Conservation (phyloP, 2,329 filamentous ascomycete species). For the Botrytis tulipae region DNA sequence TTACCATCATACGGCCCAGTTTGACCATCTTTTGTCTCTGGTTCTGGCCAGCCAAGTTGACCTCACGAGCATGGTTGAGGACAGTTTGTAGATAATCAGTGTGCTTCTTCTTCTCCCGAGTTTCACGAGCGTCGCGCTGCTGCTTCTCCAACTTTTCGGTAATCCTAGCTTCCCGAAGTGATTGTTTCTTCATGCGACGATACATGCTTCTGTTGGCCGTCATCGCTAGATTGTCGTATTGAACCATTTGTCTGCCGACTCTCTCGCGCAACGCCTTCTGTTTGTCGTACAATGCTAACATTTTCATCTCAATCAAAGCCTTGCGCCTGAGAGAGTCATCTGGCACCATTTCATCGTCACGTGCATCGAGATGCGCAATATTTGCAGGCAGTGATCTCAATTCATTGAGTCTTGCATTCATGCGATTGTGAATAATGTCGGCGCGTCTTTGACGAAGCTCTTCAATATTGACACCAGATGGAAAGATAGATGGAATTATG, state of each 20-base stretch:
- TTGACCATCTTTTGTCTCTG: constrained; percentile 78
- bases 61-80: constrained; percentile 75
- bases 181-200: constrained; percentile 96
- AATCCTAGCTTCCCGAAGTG: constrained; percentile 88
- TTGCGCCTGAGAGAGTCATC: constrained; percentile 85
- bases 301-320: constrained; percentile 93
- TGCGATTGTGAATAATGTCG: constrained; percentile 83
- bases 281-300: constrained; percentile 80
- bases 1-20: constrained; percentile 83
- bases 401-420: constrained; percentile 80
- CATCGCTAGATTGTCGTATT: constrained; percentile 95
- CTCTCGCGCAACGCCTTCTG: constrained; percentile 83
- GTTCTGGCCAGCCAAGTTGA: constrained; percentile 63
- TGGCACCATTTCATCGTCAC: constrained; percentile 64
- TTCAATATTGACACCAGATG: constrained; percentile 83
- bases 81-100: constrained; percentile 87
- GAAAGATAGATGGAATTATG: constrained; percentile 84
- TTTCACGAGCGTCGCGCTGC: constrained; percentile 92
- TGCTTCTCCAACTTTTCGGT: constrained; percentile 99
- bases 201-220: constrained; percentile 90
- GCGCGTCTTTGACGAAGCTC: constrained; percentile 84
- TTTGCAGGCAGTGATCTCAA: constrained; percentile 82
- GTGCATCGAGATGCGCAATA: constrained; percentile 80
- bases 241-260: constrained; percentile 87
- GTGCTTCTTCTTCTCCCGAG: constrained; percentile 97